A percentile compares a stretch with the other conserved stretches of the same genome.
These are phyloP conservation scores for Lactifluus echinatus DNA, from an alignment of 768 basidiomycete genomes.

Conservation along the genomic window DNA sequence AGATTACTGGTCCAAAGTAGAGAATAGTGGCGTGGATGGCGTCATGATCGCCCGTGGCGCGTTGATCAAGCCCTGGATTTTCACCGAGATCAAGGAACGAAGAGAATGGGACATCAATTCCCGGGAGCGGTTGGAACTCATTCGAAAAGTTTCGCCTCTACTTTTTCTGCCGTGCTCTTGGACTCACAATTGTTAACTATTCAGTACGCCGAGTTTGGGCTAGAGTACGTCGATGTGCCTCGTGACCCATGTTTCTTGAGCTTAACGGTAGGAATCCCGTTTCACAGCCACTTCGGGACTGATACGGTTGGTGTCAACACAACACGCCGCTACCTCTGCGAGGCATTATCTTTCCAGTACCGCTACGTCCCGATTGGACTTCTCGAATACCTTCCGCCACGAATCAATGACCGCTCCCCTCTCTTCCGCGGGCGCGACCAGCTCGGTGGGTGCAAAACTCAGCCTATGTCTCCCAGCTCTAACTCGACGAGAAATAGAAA, in stretches of 20 bases:
- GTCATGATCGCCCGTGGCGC: slow-evolving; percentile 95
- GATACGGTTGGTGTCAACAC: slow-evolving; percentile 87
- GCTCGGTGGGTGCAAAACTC: slow-evolving; percentile 48
- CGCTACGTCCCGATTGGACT: slow-evolving; percentile 94
- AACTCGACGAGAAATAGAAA: slow-evolving; percentile 45
- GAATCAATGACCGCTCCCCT: slow-evolving; percentile 87
- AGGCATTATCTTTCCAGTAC: slow-evolving; percentile 92
- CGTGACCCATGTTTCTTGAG: not conserved
- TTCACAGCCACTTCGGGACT: slow-evolving; percentile 65
- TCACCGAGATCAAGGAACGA: slow-evolving; percentile 88
- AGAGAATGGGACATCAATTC: slow-evolving; percentile 92
- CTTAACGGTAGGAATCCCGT: not conserved
- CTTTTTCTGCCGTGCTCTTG: not conserved
- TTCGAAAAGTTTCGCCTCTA: slow-evolving; percentile 49
- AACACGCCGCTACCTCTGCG: slow-evolving; percentile 88
- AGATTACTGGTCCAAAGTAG: slow-evolving; percentile 70
- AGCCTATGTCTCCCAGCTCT: not conserved
- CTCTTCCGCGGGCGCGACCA: slow-evolving; percentile 83
- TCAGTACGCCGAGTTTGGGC: slow-evolving; percentile 80
- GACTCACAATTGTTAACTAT: not conserved
- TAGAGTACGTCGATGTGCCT: slow-evolving; percentile 43
- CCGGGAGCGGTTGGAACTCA: slow-evolving; percentile 69
- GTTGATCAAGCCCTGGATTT: slow-evolving; percentile 93
- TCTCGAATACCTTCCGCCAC: slow-evolving; percentile 69
- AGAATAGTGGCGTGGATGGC: slow-evolving; percentile 82